Conservation (phyloP, 2,329 filamentous ascomycete species). For the Colletotrichum eleusines region DNA sequence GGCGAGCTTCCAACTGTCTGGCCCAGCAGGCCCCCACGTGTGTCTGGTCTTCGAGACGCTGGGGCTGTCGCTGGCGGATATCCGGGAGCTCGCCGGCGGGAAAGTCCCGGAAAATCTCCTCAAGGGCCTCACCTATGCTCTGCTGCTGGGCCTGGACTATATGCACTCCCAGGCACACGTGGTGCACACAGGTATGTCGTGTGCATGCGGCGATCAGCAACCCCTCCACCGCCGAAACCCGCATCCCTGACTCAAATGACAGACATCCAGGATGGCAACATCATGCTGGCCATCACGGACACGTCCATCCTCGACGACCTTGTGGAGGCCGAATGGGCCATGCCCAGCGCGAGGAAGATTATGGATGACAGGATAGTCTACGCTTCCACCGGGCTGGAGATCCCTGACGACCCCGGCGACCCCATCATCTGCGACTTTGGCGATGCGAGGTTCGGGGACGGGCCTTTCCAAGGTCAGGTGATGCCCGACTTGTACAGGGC, state of each 20-base stretch:
- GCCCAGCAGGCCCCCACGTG: slow-evolving; percentile 19
- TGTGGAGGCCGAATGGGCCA: slow-evolving; percentile 37
- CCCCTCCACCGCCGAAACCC: too few relatives aligned
- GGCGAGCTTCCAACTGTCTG: slow-evolving; percentile 22
- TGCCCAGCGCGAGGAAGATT: slow-evolving; percentile 47
- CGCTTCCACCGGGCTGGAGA: slow-evolving; percentile 45
- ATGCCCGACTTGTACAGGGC: slow-evolving; percentile 52
- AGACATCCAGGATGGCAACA: slow-evolving; percentile 46
- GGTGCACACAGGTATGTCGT: slow-evolving; percentile 33
- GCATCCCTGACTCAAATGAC: neutral
- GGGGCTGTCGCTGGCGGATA: slow-evolving; percentile 33
- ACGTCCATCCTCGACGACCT: slow-evolving; percentile 36
- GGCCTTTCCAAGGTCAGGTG: slow-evolving; percentile 45
- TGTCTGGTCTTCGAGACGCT: slow-evolving; percentile 34
- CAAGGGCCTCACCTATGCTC: slow-evolving; percentile 24
- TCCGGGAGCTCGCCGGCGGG: slow-evolving; percentile 37
- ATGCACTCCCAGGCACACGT: slow-evolving; percentile 33
- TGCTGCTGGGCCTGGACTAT: slow-evolving; percentile 31
- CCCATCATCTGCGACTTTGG: slow-evolving; percentile 50
- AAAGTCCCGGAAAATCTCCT: slow-evolving; percentile 34
- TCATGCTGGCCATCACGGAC: slow-evolving; percentile 44
- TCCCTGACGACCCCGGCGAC: slow-evolving; percentile 43
- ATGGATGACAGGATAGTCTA: slow-evolving; percentile 47
- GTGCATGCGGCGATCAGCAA: too few relatives aligned
- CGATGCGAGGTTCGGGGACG: slow-evolving; percentile 46